Evolutionary conservation across 345 rosid species (phyloP).

Genomic region (Aquilaria sinensis): DNA sequence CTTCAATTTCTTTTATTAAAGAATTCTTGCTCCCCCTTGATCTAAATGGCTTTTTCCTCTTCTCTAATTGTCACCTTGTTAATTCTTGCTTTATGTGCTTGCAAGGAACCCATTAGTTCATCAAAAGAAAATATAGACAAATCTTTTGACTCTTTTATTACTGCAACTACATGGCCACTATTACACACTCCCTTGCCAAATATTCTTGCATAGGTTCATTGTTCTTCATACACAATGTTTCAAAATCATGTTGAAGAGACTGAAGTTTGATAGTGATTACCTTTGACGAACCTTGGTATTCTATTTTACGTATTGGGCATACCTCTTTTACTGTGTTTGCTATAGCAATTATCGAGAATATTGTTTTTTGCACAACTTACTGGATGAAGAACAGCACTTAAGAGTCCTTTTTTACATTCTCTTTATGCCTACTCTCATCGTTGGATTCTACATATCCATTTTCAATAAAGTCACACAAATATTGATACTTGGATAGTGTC

Average conservation of each 20-base stretch:
- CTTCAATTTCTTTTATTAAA: background rate
- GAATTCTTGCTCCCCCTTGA: background rate
- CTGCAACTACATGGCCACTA: slow-evolving; percentile 3
- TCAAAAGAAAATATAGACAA: slow-evolving; percentile 7
- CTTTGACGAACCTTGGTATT: background rate
- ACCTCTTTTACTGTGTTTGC: background rate
- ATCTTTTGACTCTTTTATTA: slow-evolving; percentile 11
- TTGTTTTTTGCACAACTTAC: background rate
- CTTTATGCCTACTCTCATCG: background rate
- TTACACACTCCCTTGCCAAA: background rate
- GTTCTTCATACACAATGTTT: background rate
- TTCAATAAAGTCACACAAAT: slow-evolving; percentile 1
- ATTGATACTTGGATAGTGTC: slow-evolving; percentile 4
- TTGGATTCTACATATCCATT: background rate
- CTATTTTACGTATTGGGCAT: background rate
- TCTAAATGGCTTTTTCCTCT: background rate
- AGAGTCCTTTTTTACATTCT: background rate
- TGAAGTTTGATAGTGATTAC: background rate
- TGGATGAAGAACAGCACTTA: background rate
- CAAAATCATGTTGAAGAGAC: background rate
- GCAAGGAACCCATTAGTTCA: slow-evolving; percentile 8
- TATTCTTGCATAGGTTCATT: background rate
- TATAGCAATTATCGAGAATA: background rate
- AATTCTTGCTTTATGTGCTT: slow-evolving; percentile 12
- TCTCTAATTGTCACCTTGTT: background rate